Evolutionary conservation across 1,139 yeast species (phyloP), one percentile per base, ranked within the genome.

Genomic region (Zygosaccharomyces pseudobailii): DNA sequence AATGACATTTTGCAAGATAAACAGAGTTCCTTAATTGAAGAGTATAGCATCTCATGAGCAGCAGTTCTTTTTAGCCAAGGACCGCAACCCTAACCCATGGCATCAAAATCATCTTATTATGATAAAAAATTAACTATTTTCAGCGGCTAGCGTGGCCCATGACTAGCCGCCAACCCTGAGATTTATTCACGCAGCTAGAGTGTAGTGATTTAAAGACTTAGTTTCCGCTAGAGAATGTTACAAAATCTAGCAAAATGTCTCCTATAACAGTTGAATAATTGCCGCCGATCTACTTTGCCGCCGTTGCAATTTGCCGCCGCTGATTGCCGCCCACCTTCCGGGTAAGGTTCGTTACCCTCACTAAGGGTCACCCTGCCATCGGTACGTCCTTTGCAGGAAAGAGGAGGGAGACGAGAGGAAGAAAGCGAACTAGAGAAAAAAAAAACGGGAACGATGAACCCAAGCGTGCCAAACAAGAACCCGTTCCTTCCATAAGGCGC

Each of bases 401-500:
- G 33, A 35, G 36, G 46, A 43, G 37, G 34, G 33, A 21, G 40
- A 8, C 25, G 37, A 8, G 19, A 19, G 25, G 36, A n/a, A 30
- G 36, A 27, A 22, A 24, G 28, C 35, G 25, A 21, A 30, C 31
- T 3, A 35, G 27, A 36, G 27, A 36, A 36, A 33, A 33, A 33
- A 36, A 37, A 37, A 25, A 37, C 28, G 25, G 33, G 40, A 22
- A 37, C 40, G 33, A 36, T 21, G 39, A 27, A 37, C 23, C 40
- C 40, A 25, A 37, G n/a, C 20, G 40, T 37, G 33, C 40, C 25
- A 37, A 37, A 37, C 30, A 37, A 37, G 40, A 27, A 37, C 40
- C 40, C 23, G 31, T 25, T 37, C 31, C 33, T 37, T 31, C 40
- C 3, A 10, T 28, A 28, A 28, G n/a, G 10, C 21, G 23, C 43